These are phyloP conservation scores for Grosmannia serpens DNA, from an alignment of 2,329 filamentous ascomycete genomes.

Conservation along the genomic window DNA sequence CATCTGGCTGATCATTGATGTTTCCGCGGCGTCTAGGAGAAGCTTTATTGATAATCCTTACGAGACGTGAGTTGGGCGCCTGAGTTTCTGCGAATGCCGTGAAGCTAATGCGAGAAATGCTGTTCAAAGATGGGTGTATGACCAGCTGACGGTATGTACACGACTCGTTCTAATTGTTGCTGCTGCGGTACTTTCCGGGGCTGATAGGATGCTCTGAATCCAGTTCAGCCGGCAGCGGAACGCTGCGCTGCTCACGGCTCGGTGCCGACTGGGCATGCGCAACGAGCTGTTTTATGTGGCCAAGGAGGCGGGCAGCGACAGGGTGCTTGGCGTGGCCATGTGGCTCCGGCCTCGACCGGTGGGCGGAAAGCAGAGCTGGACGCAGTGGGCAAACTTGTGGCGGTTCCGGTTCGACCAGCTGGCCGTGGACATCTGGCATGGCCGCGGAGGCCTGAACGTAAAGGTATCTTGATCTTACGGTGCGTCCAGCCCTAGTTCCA, in stretches of 20 bases:
- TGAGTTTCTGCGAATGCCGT: neutral
- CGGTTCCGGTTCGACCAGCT: conserved; percentile 55
- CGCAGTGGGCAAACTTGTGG: conserved; percentile 52
- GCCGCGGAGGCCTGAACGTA: conserved; percentile 56
- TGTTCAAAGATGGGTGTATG: neutral
- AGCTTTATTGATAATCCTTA: no score
- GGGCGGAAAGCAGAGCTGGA: conserved; percentile 36
- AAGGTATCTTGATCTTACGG: conserved; percentile 24
- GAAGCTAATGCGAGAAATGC: neutral
- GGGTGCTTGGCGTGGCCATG: conserved; percentile 59
- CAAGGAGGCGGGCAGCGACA: conserved; percentile 41
- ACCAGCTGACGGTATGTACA: neutral
- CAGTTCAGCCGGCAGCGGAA: conserved; percentile 30
- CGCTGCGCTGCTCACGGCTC: conserved; percentile 48
- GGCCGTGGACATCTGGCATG: conserved; percentile 55
- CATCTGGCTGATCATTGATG: no score
- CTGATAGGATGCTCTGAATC: neutral
- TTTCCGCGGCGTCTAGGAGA: no score
- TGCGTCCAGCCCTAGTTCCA: neutral
- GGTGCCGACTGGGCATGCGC: conserved; percentile 59
- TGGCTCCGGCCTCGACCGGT: conserved; percentile 51
- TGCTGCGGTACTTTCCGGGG: neutral
- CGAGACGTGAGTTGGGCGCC: no score
- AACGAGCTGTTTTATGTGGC: conserved; percentile 61
- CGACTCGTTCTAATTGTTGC: neutral